phyloP scores from a whole-genome alignment of 805 yeast genomes.

The Wickerhamomyces tratensis region DNA sequence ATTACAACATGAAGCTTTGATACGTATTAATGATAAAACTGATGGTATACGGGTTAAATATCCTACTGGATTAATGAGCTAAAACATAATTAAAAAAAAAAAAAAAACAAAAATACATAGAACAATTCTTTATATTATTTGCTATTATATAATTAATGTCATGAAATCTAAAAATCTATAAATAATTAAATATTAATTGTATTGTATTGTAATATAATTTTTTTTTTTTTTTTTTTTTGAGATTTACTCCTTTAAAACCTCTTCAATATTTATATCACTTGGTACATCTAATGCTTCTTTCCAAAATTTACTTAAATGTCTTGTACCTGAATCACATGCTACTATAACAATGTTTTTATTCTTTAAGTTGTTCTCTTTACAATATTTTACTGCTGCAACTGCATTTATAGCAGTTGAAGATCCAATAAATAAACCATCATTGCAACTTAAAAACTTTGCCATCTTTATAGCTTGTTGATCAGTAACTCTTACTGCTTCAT shows the following conservation, averaged over 20 bases:
- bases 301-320: conserved; percentile 94
- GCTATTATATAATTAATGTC: no score
- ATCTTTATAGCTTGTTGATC: conserved; percentile 78
- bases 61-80: no score
- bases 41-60: neutral
- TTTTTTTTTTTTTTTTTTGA: no score
- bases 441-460: conserved; percentile 74
- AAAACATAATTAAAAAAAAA: no score
- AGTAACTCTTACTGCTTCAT: conserved; percentile 68
- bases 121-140: no score
- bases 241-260: conserved; percentile 14
- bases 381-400: conserved; percentile 71
- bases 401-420: conserved; percentile 91
- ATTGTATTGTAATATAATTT: neutral
- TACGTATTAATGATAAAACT: conserved; percentile 27
- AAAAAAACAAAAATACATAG: no score
- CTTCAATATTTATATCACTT: conserved; percentile 22
- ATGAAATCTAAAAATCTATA: neutral
- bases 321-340: conserved; percentile 85
- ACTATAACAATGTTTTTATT: conserved; percentile 71
- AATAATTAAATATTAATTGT: no score
- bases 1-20: conserved; percentile 34
- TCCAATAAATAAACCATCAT: conserved; percentile 89
- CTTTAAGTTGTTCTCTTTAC: conserved; percentile 30
- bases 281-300: conserved; percentile 41